Base-by-base conservation (phyloP, 768 basidiomycete species). In the Auricularia heimuer region DNA sequence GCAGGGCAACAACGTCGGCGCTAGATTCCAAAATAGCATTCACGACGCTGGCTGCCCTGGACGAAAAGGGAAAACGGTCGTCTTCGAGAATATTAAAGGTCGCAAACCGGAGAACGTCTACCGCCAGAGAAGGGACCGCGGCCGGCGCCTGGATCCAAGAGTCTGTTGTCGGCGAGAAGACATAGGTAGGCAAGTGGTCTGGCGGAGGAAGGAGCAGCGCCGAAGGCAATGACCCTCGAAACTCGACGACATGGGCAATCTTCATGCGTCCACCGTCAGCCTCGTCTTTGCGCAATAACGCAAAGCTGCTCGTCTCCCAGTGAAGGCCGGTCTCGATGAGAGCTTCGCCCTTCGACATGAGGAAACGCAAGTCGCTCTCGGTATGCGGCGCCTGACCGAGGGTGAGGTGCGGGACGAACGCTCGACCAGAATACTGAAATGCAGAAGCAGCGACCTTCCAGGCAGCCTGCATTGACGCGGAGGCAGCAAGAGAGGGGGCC, bases 1-100 rank as follows among this genome's bases (percentile, higher is more conserved):
- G 70, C 29, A 71, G 54, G 39, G 65, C 68, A 21, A 69, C 35
- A 35, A 70, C 61, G 62, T 71, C 70, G n/a, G 68, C 58, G 16
- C 64, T 29, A 10, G 63, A 62, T 36, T 64, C 56, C 33, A 69
- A 14, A 47, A 71, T 63, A 8, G 66, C 62, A 16, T 62, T 24
- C 12, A 67, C 54, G n/a, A 71, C 35, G 21, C 4, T 10, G n/a
- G 47, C 24, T 4, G 67, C 51, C 24, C 70, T 67, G 10, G 34
- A 11, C 10, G 45, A 21, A 18, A 65, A 35, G 18, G 67, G 68
- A 44, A 67, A 63, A 29, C 12, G 63, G 12, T 45, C 47, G 54
- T 71, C 70, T 29, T 70, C 68, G 18, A 71, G 67, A 35, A 70
- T 58, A 60, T 71, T 71, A 45, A 67, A 71, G 24, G 70, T 70